phyloP scores from a whole-genome alignment of 2,329 filamentous ascomycete species.

The Aphanocladium album region DNA sequence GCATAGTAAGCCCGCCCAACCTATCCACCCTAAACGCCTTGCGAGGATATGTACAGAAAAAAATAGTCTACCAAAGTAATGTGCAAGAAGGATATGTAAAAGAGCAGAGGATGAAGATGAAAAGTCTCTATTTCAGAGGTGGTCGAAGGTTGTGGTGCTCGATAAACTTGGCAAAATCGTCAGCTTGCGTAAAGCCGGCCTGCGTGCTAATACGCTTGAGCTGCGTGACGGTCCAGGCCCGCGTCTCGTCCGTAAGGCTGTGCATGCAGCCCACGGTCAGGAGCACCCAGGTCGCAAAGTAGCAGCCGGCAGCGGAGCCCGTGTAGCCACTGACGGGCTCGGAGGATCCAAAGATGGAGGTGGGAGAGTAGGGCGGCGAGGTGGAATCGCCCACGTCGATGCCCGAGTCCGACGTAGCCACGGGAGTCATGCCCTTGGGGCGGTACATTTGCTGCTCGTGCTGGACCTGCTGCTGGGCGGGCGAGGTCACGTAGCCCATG shows the following conservation, averaged over 20 bases:
- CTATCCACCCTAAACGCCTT: not conserved
- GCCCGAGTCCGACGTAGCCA: conserved; percentile 8
- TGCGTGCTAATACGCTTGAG: conserved; percentile 11
- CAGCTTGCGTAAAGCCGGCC: conserved; percentile 9
- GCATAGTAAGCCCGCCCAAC: not conserved
- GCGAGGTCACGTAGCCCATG: conserved; percentile 13
- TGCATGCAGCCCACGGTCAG: conserved; percentile 13
- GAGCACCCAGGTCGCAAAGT: conserved; percentile 11
- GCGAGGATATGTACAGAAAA: not conserved
- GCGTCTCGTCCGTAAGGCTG: conserved; percentile 12
- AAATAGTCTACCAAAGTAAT: not conserved
- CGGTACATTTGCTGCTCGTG: conserved; percentile 13
- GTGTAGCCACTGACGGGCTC: conserved; percentile 10
- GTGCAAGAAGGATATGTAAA: not conserved
- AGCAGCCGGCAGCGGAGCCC: conserved; percentile 8
- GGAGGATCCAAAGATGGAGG: conserved; percentile 8
- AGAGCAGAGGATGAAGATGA: not conserved
- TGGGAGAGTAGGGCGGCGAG: conserved; percentile 6
- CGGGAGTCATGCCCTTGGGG: conserved; percentile 9
- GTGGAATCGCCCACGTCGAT: conserved; percentile 5
- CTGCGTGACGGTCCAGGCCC: conserved; percentile 11
- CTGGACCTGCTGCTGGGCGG: conserved; percentile 13
- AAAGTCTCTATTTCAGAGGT: conserved; percentile 2
- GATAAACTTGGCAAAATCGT: conserved; percentile 12
- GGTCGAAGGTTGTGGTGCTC: conserved; percentile 12